Evolutionary conservation across 176 grass and related monocot species (phyloP), one percentile per base, ranked within the genome.

Genomic region (Chloris gayana): DNA sequence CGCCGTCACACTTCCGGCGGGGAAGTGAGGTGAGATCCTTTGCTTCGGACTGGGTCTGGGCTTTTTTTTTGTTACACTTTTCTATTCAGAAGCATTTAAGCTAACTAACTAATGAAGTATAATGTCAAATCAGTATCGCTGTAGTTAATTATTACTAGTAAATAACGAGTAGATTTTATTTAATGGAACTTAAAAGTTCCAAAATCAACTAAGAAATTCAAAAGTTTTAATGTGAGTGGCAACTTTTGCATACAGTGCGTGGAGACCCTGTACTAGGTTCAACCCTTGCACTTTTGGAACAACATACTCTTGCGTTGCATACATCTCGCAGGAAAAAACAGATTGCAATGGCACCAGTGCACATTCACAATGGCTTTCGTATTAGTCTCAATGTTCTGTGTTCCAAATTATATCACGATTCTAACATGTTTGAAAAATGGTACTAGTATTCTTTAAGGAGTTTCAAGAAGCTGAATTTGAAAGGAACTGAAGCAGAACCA

Each of bases 21-120:
- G 32, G n/a, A 18, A 27, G 21, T 25, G 27, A 83, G 42, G n/a
- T 9, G 34, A 75, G 82, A 88, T 86, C 11, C 37, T 38, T 79
- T 70, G 39, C 62, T 79, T 60, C 76, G 51, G 61, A 66, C 49
- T 66, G 47, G 49, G 50, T 6, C 27, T 9, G 9, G 21, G 27
- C 42, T 5, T 9, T 22, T 49, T 50, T 67, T 57, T 7, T 15
- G 18, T 38, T 65, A 4, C 2, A 34, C 5, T 64, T 34, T 19
- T 32, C 7, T 34, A 19, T 32, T 64, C 2, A 10, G 13, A 68
- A 39, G 18, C 38, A 7, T 71, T 51, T 51, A 27, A 45, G 67
- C 67, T 14, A 41, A 15, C 46, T 17, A 49, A 49, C n/a, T 42
- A 14, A 9, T 54, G 50, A 7, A 22, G 17, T 54, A 54, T 54